Conservation (phyloP, 2,329 filamentous ascomycete genomes). For the Fusarium denticulatum region DNA sequence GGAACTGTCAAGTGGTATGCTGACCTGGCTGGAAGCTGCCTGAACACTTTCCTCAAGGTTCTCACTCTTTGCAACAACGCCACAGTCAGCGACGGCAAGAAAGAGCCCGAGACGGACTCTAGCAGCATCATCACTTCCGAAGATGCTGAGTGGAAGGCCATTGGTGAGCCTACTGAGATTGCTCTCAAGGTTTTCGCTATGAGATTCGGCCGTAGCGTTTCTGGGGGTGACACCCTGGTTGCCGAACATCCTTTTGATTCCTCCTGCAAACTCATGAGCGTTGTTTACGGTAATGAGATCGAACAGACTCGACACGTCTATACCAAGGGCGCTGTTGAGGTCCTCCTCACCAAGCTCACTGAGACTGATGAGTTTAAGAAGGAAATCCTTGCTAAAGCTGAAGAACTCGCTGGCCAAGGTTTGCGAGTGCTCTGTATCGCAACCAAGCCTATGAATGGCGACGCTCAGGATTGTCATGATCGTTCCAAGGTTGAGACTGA, state of each 20-base stretch:
- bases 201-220: conserved; percentile 68
- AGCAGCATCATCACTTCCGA: conserved; percentile 59
- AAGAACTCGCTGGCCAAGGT: conserved; percentile 68
- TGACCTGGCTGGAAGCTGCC: conserved; percentile 51
- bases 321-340: conserved; percentile 68
- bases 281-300: conserved; percentile 63
- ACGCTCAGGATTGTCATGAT: conserved; percentile 52
- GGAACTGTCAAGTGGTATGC: conserved; percentile 60
- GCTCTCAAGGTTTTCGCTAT: conserved; percentile 78
- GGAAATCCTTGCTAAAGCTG: conserved; percentile 60
- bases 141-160: conserved; percentile 63
- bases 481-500: conserved; percentile 65
- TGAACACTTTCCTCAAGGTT: conserved; percentile 62
- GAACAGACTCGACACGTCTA: conserved; percentile 56
- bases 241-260: conserved; percentile 80
- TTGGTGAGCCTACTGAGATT: conserved; percentile 77
- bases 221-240: conserved; percentile 58
- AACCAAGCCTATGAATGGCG: conserved; percentile 54
- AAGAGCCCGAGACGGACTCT: conserved; percentile 58
- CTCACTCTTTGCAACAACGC: conserved; percentile 72
- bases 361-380: conserved; percentile 58
- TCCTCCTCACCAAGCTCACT: conserved; percentile 63
- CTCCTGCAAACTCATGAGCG: conserved; percentile 78
- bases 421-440: conserved; percentile 76
- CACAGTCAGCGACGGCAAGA: conserved; percentile 59